These are phyloP conservation scores for Lodderomyces oxycetoniae DNA, from an alignment of 1,139 yeast species.

Conservation along the genomic window DNA sequence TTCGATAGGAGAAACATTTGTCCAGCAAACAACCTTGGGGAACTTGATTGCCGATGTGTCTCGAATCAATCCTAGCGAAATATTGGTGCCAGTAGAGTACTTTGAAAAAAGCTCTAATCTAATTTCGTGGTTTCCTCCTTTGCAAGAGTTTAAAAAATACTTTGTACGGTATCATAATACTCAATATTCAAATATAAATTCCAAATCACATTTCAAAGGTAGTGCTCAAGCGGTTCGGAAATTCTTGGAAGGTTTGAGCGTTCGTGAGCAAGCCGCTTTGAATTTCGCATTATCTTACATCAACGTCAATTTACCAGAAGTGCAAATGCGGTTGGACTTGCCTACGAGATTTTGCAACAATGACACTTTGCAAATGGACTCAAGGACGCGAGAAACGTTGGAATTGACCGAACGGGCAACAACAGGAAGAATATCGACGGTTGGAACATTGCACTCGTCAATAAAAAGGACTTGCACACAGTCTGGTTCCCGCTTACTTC, in stretches of 20 bases:
- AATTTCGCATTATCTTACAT: constrained; percentile 40
- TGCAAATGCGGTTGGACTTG: constrained; percentile 32
- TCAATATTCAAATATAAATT: constrained; percentile 26
- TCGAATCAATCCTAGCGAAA: constrained; percentile 65
- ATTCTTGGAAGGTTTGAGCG: constrained; percentile 51
- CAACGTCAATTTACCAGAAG: constrained; percentile 39
- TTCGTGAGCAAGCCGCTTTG: constrained; percentile 41
- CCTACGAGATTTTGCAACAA: constrained; percentile 40
- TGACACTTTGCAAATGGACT: constrained; percentile 69
- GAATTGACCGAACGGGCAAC: constrained; percentile 58
- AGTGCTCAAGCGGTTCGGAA: constrained; percentile 53
- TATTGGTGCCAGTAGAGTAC: constrained; percentile 20
- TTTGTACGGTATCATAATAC: constrained; percentile 52
- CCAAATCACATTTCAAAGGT: constrained; percentile 35
- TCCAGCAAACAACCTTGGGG: constrained; percentile 54
- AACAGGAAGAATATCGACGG: constrained; percentile 45
- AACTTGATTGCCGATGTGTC: constrained; percentile 58
- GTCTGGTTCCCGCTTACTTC: constrained; percentile 72
- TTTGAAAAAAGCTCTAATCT: constrained; percentile 28
- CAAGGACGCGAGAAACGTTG: constrained; percentile 75
- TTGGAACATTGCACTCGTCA: constrained; percentile 67
- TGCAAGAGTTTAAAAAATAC: constrained; percentile 58
- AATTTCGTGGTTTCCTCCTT: constrained; percentile 54
- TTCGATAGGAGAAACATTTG: constrained; percentile 73
- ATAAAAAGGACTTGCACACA: constrained; percentile 72